Evolutionary conservation across 495 filamentous ascomycete genomes (phyloP).

Genomic region (Sordaria brevicollis): DNA sequence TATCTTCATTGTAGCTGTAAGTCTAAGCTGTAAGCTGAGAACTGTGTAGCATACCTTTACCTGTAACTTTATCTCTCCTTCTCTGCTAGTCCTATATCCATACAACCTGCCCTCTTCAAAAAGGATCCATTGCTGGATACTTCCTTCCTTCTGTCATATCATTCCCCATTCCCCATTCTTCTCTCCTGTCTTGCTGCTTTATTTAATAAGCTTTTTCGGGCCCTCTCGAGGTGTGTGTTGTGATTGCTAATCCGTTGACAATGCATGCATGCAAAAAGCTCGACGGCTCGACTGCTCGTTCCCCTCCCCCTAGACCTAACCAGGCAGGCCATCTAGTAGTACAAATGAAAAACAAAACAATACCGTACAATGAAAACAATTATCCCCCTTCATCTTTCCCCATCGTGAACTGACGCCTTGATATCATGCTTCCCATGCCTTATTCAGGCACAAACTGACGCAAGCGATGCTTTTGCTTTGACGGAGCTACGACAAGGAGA

Average conservation of each 20-base stretch:
- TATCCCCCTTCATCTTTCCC: neutral
- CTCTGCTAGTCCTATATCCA: neutral
- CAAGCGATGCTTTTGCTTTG: no score
- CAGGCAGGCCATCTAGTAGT: neutral
- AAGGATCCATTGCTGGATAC: neutral
- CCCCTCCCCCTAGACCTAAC: no score
- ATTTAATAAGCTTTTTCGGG: neutral
- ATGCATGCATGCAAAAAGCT: no score
- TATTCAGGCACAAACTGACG: no score
- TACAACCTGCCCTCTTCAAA: neutral
- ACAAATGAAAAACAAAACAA: neutral
- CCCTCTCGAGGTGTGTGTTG: no score
- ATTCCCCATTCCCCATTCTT: no score
- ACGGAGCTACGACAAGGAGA: no score
- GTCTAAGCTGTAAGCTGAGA: no score
- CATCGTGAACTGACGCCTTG: neutral
- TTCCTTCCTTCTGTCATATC: no score
- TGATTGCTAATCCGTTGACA: neutral
- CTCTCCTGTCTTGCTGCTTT: neutral
- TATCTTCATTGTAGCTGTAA: no score
- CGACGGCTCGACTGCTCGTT: no score
- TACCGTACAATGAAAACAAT: neutral
- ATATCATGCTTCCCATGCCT: no score
- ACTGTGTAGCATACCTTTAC: neutral
- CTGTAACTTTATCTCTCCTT: neutral